A percentile compares a stretch with the other conserved stretches of the same genome.
Conservation (phyloP, 768 basidiomycete species). For the Cystobasidiopsis lactophilus region DNA sequence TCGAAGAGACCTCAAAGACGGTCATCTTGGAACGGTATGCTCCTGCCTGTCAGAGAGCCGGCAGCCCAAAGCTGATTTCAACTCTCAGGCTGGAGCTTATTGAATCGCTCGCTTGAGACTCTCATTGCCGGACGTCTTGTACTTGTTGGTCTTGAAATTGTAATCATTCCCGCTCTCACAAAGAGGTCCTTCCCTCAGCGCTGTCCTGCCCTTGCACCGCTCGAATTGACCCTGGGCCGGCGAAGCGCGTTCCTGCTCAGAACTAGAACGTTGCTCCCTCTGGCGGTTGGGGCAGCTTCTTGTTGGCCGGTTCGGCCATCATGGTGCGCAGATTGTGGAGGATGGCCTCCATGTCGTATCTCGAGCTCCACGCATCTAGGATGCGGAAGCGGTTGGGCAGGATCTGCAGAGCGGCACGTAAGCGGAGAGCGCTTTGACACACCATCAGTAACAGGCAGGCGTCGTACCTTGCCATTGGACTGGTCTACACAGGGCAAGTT, state of each 20-base stretch:
- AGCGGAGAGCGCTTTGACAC: not conserved
- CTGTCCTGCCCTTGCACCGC: no score
- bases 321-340: conserved; percentile 78
- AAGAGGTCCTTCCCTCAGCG: no score
- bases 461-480: conserved; percentile 36
- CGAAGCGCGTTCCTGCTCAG: no score
- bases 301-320: conserved; percentile 75
- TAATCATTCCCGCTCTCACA: no score
- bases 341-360: conserved; percentile 61
- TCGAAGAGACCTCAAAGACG: conserved; percentile 94
- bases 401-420: conserved; percentile 29
- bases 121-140: no score
- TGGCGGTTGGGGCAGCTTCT: conserved; percentile 83
- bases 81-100: no score
- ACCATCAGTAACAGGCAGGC: not conserved
- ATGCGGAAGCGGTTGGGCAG: conserved; percentile 49
- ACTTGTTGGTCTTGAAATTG: no score
- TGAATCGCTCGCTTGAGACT: no score
- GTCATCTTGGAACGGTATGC: conserved; percentile 54
- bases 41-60: not conserved
- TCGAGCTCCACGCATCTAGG: conserved; percentile 51
- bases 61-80: no score
- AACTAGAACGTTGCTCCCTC: conserved; percentile 39
- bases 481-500: conserved; percentile 80
- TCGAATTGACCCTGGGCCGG: no score